These are phyloP conservation scores for Anisodus tanguticus DNA, from an alignment of 257 asterid species.

Conservation along the genomic window DNA sequence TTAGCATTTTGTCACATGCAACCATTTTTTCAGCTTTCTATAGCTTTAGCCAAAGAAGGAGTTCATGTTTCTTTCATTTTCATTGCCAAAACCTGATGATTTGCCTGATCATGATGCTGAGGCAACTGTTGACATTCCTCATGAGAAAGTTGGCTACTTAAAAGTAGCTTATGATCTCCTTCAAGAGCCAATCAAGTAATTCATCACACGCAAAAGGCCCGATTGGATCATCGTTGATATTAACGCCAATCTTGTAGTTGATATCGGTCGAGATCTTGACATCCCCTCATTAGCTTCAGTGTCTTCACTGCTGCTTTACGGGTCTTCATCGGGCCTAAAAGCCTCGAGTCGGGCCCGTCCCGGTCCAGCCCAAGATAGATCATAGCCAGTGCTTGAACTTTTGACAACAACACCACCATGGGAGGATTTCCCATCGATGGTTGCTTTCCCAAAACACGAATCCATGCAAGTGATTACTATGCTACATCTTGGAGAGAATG, in stretches of 20 bases:
- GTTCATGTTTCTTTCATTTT: slow-evolving; percentile 37
- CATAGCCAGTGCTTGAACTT: background rate
- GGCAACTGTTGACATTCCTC: slow-evolving; percentile 37
- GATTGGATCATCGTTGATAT: slow-evolving; percentile 30
- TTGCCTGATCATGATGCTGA: slow-evolving; percentile 34
- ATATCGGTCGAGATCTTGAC: background rate
- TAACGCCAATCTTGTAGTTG: background rate
- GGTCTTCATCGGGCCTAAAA: slow-evolving; percentile 24
- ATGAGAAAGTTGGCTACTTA: slow-evolving; percentile 19
- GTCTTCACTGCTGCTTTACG: background rate
- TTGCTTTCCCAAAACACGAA: slow-evolving; percentile 20
- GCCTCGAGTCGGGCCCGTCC: background rate
- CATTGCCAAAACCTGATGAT: background rate
- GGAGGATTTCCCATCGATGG: slow-evolving; percentile 29
- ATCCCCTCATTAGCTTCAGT: background rate
- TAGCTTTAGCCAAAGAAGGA: background rate
- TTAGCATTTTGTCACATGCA: background rate
- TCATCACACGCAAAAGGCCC: slow-evolving; percentile 8
- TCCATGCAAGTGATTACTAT: background rate
- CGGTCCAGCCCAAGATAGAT: background rate
- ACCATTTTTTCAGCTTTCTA: background rate
- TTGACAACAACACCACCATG: slow-evolving; percentile 20
- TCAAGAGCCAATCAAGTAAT: slow-evolving; percentile 22
- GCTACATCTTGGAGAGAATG: background rate
- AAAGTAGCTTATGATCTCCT: background rate